These are phyloP conservation scores for Vitis labrusca DNA, from an alignment of 164 flowering plant species.

Conservation along the genomic window DNA sequence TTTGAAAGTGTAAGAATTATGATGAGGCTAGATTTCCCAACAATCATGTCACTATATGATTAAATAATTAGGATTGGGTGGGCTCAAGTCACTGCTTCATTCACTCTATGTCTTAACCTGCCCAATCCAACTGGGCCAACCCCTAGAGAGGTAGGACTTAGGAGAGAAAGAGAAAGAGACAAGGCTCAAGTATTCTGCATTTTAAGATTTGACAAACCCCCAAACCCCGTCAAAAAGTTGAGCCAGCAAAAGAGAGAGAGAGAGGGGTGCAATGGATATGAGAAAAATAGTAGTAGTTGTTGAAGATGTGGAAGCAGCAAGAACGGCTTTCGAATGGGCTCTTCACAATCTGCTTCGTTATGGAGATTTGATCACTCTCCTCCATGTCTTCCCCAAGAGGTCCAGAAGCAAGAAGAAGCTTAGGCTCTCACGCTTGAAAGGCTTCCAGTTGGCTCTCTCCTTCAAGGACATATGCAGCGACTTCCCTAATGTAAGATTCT, in stretches of 20 bases:
- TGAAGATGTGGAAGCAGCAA: constrained; percentile 79
- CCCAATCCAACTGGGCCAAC: too few species aligned
- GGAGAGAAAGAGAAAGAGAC: constrained; percentile 8
- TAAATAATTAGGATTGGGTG: too few species aligned
- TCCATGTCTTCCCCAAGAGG: constrained; percentile 62
- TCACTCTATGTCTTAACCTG: too few species aligned
- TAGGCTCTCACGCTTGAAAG: constrained; percentile 58
- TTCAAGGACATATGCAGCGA: constrained; percentile 67
- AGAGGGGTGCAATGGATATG: constrained; percentile 31
- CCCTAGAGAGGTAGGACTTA: too few species aligned
- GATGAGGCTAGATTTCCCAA: too few species aligned
- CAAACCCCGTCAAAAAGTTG: too few species aligned
- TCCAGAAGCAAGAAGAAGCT: constrained; percentile 45
- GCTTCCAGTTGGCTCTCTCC: constrained; percentile 85
- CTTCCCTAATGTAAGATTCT: constrained; percentile 38
- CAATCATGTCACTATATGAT: too few species aligned
- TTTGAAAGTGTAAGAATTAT: too few species aligned
- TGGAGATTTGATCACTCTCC: constrained; percentile 75
- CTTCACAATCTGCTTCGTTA: constrained; percentile 63
- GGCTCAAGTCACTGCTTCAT: too few species aligned
- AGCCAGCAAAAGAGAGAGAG: not conserved
- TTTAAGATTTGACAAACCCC: too few species aligned
- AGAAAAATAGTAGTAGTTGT: constrained; percentile 76
- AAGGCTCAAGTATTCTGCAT: not conserved
- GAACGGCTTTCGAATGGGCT: constrained; percentile 81